Evolutionary conservation across 2,329 filamentous ascomycete species (phyloP), one percentile per base, ranked within the genome.

Genomic region (Rasamsonia emersonii): DNA sequence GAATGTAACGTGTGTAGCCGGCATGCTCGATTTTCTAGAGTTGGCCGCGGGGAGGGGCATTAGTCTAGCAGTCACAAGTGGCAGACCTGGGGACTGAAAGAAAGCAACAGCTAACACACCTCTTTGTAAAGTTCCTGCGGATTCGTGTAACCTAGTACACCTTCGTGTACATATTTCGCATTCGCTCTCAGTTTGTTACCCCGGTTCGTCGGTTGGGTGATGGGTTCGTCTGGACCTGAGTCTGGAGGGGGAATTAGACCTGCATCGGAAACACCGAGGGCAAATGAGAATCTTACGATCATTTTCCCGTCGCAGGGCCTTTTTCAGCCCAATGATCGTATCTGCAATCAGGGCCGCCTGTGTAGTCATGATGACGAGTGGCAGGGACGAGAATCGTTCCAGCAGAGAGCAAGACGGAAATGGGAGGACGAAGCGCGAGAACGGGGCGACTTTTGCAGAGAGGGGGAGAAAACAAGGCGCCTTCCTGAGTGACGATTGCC

Each of bases 161-260:
- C 72, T 40, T 70, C 64, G 40, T 70, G 71, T 25, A 76, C 65
- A 50, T 71, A 68, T 39, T 63, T 63, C 15, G 74, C 70, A 46
- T 74, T 72, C 37, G 64, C 64, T 51, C 70, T 70, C 44, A 79
- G 61, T 53, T 77, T 79, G 51, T 78, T 75, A 36, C 71, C 72
- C 47, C 72, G 67, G 49, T 76, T 76, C 31, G 70, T 71, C 31
- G 68, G 67, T 36, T 67, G 61, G 16, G 62, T 62, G 42, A 75
- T 70, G 26, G 63, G 57, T 30, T 73, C 68, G 43, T 77, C 74
- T 20, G 69, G 54, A 15, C 49, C 58, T 11, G 50, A 46, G 41
- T 57, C 59, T 62, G 36, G 24, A 8, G 20, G 32, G 28, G 28
- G 29, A 32, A 17, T 27, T 18, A 28, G 30, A 9, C 25, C 8